phyloP scores from a whole-genome alignment of 2,329 filamentous ascomycete genomes.

The Laburnicola sp. region DNA sequence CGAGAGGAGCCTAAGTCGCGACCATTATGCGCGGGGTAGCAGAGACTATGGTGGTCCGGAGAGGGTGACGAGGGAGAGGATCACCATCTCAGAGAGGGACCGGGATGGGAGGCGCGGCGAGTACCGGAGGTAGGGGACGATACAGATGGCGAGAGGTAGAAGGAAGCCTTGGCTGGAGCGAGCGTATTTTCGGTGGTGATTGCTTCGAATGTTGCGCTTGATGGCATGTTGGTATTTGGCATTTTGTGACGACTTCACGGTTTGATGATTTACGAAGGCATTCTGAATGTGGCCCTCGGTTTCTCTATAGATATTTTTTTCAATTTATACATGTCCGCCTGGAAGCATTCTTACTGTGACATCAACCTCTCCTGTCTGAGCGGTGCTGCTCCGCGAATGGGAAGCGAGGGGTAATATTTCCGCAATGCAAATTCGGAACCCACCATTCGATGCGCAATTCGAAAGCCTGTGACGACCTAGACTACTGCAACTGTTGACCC shows the following conservation, averaged over 20 bases:
- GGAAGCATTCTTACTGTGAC: constrained; percentile 7
- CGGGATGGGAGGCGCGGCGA: constrained; percentile 22
- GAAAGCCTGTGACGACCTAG: not conserved
- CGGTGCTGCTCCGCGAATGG: constrained; percentile 4
- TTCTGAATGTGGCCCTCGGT: not conserved
- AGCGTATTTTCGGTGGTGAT: constrained; percentile 5
- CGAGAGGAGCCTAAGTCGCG: constrained; percentile 34
- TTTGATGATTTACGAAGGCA: constrained; percentile 2
- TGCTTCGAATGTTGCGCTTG: not conserved
- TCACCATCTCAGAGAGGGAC: constrained; percentile 31
- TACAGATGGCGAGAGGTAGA: not conserved
- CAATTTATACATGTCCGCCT: not conserved
- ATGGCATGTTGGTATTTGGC: not conserved
- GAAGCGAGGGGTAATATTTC: constrained; percentile 7
- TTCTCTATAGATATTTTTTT: not conserved
- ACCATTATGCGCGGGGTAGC: constrained; percentile 31
- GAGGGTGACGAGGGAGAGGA: constrained; percentile 35
- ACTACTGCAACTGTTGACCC: not conserved
- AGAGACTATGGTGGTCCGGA: constrained; percentile 10
- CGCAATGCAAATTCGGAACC: constrained; percentile 2
- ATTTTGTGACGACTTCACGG: not conserved
- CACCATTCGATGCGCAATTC: not conserved
- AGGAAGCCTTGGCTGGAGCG: not conserved
- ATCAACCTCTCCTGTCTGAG: constrained; percentile 3
- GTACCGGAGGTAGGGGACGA: constrained; percentile 20